Base-by-base conservation (phyloP, 2,329 filamentous ascomycete genomes). In the Colletotrichum musicola region DNA sequence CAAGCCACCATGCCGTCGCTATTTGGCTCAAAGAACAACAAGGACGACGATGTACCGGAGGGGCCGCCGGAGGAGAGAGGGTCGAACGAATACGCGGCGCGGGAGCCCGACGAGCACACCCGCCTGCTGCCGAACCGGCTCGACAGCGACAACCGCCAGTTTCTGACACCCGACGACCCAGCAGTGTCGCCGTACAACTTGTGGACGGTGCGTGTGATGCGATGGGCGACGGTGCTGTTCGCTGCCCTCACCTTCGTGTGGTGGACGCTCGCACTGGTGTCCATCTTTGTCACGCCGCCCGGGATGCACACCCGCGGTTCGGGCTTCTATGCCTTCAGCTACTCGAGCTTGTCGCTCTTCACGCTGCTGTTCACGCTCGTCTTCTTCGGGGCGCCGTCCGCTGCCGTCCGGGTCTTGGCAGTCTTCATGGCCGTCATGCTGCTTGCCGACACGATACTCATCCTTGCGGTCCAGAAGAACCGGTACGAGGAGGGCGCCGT, bases 171-270 rank as follows among this genome's bases (percentile, higher is more conserved):
- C 22, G 82, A 84, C 62, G 82, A 84, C 65, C 81, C 82, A 10
- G 82, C 81, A n/a, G 82, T 97, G 80, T 93, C 94, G 3, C 96
- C 96, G 0, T 98, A 98, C 82, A 99, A 99, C 75, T 88, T 98
- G 44, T 97, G 94, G 92, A 93, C 90, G 68, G 92, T 99, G 57
- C 91, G 96, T 18, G 88, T 92, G 54, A 84, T 96, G 62, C 89
- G 94, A 77, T 93, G 90, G 76, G 79, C 96, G 69, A 95, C 94
- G 5, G 84, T 97, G 63, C 74, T 93, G 44, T 93, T 98, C 76
- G 84, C 95, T 20, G 79, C 89, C 59, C 77, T 95, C 73, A 93
- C 90, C 64, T 94, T 97, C 75, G 75, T 94, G n/a, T 98, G 95
- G 95, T 98, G 96, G 95, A 86, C 93, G 10, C 79, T 98, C 62